phyloP scores from a whole-genome alignment of 2,329 filamentous ascomycete species.

The Anisogramma anomala region DNA sequence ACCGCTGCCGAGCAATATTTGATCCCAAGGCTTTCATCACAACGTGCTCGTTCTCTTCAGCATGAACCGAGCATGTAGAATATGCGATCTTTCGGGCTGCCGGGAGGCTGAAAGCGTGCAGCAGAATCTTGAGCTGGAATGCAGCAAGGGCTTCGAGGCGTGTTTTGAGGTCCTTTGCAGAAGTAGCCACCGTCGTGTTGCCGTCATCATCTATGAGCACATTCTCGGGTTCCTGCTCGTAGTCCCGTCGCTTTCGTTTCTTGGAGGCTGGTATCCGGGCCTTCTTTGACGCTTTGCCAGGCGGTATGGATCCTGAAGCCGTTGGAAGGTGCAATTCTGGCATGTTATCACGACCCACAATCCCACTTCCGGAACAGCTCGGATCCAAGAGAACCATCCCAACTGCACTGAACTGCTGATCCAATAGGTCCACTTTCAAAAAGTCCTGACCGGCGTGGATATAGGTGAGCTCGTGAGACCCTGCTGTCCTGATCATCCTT shows the following conservation, averaged over 20 bases:
- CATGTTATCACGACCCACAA: constrained; percentile 75
- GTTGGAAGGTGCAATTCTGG: constrained; percentile 52
- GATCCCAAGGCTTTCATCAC: constrained; percentile 62
- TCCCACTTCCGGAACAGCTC: constrained; percentile 91
- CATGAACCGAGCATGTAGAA: constrained; percentile 84
- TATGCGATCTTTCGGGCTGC: constrained; percentile 69
- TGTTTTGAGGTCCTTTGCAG: constrained; percentile 45
- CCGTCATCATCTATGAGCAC: constrained; percentile 46
- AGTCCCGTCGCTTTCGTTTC: constrained; percentile 36
- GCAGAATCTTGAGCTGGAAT: constrained; percentile 72
- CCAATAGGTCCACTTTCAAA: constrained; percentile 56
- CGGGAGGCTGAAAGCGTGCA: constrained; percentile 76
- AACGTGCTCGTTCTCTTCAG: constrained; percentile 79
- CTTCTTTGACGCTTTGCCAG: constrained; percentile 15
- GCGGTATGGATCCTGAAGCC: constrained; percentile 16
- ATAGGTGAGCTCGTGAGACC: constrained; percentile 52
- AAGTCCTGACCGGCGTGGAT: constrained; percentile 74
- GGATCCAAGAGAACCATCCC: constrained; percentile 77
- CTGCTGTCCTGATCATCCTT: constrained; percentile 74
- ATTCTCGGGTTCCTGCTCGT: constrained; percentile 19
- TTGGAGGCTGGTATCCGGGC: constrained; percentile 17
- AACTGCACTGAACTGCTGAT: constrained; percentile 55
- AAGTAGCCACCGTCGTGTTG: constrained; percentile 37
- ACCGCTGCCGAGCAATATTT: constrained; percentile 48
- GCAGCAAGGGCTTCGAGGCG: constrained; percentile 63